These are phyloP conservation scores for Botrytis galanthina DNA, from an alignment of 2,329 filamentous ascomycete species.

Conservation along the genomic window DNA sequence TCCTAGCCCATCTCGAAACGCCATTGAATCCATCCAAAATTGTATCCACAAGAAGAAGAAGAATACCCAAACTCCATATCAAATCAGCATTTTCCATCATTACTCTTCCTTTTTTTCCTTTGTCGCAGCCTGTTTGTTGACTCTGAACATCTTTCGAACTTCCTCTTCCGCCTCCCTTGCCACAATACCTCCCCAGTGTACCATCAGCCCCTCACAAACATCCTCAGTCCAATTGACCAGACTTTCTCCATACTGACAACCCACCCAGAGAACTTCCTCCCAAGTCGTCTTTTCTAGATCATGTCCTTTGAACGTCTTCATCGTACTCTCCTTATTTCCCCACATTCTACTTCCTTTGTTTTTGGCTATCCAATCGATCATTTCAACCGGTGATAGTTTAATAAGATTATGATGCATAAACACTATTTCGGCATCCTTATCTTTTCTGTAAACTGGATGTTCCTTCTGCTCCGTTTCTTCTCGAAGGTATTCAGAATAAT, in stretches of 20 bases:
- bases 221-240: slow-evolving; percentile 1
- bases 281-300: slow-evolving; percentile 19
- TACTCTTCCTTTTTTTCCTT: not conserved
- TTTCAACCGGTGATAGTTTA: slow-evolving; percentile 13
- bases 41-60: not conserved
- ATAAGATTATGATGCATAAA: slow-evolving; percentile 21
- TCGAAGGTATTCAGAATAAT: not conserved
- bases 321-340: slow-evolving; percentile 1
- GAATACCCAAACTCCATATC: not conserved
- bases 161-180: not conserved
- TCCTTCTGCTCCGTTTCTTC: not conserved
- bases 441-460: not conserved
- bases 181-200: slow-evolving; percentile 1
- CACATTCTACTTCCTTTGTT: slow-evolving; percentile 17
- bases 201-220: slow-evolving; percentile 10
- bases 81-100: not conserved
- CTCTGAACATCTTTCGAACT: not conserved
- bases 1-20: not conserved
- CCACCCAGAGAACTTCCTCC: slow-evolving; percentile 19
- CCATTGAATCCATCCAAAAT: not conserved
- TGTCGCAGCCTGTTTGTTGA: not conserved
- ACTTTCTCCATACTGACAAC: slow-evolving; percentile 1
- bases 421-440: not conserved
- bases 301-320: not conserved
- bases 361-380: slow-evolving; percentile 5